Evolutionary conservation across 2,329 filamentous ascomycete species (phyloP).

Genomic region (Aspergillus sp.): DNA sequence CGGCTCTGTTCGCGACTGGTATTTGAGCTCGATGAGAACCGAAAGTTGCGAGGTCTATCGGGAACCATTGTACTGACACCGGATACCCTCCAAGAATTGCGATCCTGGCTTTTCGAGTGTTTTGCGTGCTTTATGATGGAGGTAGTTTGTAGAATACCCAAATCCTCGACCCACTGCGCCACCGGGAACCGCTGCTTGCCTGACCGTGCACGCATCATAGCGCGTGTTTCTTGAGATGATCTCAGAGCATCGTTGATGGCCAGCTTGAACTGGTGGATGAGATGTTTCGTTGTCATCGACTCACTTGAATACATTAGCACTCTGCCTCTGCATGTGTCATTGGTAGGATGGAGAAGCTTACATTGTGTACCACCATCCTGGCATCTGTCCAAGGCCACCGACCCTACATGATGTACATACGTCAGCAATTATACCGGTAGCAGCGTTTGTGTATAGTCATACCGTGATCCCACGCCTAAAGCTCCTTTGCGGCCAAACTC

Average conservation of each 20-base stretch:
- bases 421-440: background rate
- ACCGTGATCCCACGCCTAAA: constrained; percentile 61
- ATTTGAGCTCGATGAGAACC: background rate
- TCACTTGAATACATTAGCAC: constrained; percentile 38
- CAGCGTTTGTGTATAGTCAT: background rate
- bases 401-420: constrained; percentile 43
- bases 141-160: constrained; percentile 62
- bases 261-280: constrained; percentile 64
- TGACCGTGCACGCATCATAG: constrained; percentile 64
- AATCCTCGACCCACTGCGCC: constrained; percentile 64
- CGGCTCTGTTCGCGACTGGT: constrained; percentile 3
- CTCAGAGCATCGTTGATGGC: constrained; percentile 62
- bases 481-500: constrained; percentile 69
- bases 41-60: background rate
- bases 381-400: constrained; percentile 67
- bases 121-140: constrained; percentile 60
- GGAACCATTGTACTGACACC: constrained; percentile 21
- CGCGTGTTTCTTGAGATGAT: constrained; percentile 57
- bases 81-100: constrained; percentile 37
- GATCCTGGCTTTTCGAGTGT: constrained; percentile 30
- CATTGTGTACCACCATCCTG: constrained; percentile 69
- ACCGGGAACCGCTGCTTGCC: constrained; percentile 68
- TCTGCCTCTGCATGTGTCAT: background rate
- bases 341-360: background rate
- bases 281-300: constrained; percentile 62